Evolutionary conservation across 257 asterid species (phyloP), one percentile per base, ranked within the genome.

Genomic region (Jaltomata sinuosa): DNA sequence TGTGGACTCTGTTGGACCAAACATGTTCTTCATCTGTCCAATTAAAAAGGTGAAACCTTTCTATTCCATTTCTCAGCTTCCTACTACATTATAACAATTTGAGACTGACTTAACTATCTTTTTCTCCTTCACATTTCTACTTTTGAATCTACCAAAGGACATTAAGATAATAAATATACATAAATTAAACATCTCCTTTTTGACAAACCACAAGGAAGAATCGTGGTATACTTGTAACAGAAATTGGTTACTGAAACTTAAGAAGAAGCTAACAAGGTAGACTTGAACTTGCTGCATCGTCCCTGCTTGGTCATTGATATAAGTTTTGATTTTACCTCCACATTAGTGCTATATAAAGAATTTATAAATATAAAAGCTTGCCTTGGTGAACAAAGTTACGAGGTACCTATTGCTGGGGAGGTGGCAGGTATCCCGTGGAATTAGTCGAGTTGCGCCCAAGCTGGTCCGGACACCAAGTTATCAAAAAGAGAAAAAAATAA

Each of bases 1-100:
- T 16, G 87, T 87, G 32, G 91, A 91, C n/a, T n/a, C n/a, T n/a
- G n/a, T n/a, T n/a, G n/a, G n/a, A 71, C 90, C 90, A 14, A 65
- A 85, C 81, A 74, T 86, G 49, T 29, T 87, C 84, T 89, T 91
- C 88, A 81, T 68, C 79, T 91, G 94, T 89, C 83, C 84, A 15
- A 65, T 91, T 0, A 88, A 89, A 81, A 90, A 89, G 95, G 95
- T 91, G 10, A 3, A 29, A 64, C 40, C 72, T 64, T 64, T 57
- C 40, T 5, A 1, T 18, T 25, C 45, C 21, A 8, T 31, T 61
- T 19, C 3, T 50, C 55, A 4, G 55, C 21, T 45, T 7, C 11
- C 14, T 53, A 9, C 47, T 8, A 25, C 49, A n/a, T n/a, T n/a
- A n/a, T n/a, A n/a, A n/a, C n/a, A 59, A 59, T 59, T 61, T 61